These are phyloP conservation scores for Tillandsia leiboldiana DNA, from an alignment of 176 grass and related monocot genomes.

Conservation along the genomic window DNA sequence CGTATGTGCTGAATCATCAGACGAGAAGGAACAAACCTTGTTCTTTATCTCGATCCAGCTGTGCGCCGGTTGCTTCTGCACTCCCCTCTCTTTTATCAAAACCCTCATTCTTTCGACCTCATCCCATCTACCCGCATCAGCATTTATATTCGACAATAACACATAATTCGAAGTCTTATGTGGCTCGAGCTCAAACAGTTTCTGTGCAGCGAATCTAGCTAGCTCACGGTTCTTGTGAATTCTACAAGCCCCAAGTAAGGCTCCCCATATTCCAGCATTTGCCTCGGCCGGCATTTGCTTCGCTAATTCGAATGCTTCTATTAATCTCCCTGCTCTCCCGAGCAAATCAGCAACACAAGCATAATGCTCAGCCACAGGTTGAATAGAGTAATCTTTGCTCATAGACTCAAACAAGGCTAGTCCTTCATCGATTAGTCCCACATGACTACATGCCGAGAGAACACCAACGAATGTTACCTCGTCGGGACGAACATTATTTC, in stretches of 20 bases:
- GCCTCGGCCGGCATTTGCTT: conserved; percentile 39
- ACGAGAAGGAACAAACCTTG: conserved; percentile 12
- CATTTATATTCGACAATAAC: conserved; percentile 45
- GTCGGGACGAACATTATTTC: conserved; percentile 26
- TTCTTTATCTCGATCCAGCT: conserved; percentile 35
- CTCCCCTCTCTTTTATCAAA: conserved; percentile 41
- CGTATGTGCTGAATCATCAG: conserved; percentile 8
- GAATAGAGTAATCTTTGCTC: conserved; percentile 21
- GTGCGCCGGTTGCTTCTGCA: conserved; percentile 34
- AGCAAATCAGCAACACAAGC: conserved; percentile 51
- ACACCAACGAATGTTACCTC: conserved; percentile 42
- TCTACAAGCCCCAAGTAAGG: conserved; percentile 46
- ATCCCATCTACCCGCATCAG: conserved; percentile 44
- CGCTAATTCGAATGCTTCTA: conserved; percentile 38
- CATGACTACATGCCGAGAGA: conserved; percentile 41
- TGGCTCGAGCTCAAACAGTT: conserved; percentile 42
- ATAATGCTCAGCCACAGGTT: conserved; percentile 52
- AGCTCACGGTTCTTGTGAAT: conserved; percentile 49
- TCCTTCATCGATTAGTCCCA: conserved; percentile 44
- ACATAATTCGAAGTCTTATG: conserved; percentile 47
- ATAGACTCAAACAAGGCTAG: conserved; percentile 32
- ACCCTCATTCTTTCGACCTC: conserved; percentile 44
- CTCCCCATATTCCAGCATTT: conserved; percentile 44
- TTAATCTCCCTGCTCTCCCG: conserved; percentile 37
- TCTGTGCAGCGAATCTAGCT: conserved; percentile 28